phyloP scores from a whole-genome alignment of 2,329 filamentous ascomycete genomes.

The Zasmidium citrigriseum region DNA sequence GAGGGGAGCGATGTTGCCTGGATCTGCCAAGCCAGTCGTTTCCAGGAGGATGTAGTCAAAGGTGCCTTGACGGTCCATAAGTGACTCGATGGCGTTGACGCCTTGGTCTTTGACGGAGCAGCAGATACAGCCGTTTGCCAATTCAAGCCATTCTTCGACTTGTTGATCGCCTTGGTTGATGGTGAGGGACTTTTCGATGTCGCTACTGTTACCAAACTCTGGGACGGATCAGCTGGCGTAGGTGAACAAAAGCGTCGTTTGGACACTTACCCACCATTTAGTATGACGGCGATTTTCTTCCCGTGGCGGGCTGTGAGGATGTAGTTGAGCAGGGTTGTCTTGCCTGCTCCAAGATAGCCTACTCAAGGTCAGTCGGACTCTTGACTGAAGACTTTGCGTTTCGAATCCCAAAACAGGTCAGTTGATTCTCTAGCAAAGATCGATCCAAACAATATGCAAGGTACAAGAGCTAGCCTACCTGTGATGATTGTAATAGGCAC shows the following conservation, averaged over 20 bases:
- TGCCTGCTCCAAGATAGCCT: constrained; percentile 95
- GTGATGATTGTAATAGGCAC: constrained; percentile 86
- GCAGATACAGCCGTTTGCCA: constrained; percentile 96
- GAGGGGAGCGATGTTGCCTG: constrained; percentile 89
- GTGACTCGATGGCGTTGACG: constrained; percentile 89
- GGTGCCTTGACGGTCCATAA: constrained; percentile 89
- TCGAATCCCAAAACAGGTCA: too few relatives aligned
- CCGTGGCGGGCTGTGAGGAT: constrained; percentile 93
- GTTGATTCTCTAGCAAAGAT: too few relatives aligned
- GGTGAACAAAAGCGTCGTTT: background rate
- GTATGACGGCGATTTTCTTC: constrained; percentile 96
- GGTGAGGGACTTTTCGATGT: constrained; percentile 94
- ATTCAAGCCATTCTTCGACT: constrained; percentile 89
- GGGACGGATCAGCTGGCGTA: background rate
- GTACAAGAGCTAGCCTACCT: constrained; percentile 49
- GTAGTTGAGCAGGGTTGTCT: constrained; percentile 93
- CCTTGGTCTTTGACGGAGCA: constrained; percentile 97
- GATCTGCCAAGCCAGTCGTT: constrained; percentile 92
- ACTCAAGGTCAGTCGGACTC: constrained; percentile 3
- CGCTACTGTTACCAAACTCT: constrained; percentile 59
- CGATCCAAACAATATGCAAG: too few relatives aligned
- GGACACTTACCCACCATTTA: constrained; percentile 67
- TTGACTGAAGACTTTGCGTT: background rate
- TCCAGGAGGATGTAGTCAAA: constrained; percentile 98
- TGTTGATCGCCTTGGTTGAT: constrained; percentile 76